Evolutionary conservation across 2,329 filamentous ascomycete species (phyloP).

Genomic region (Aureobasidium sp.): DNA sequence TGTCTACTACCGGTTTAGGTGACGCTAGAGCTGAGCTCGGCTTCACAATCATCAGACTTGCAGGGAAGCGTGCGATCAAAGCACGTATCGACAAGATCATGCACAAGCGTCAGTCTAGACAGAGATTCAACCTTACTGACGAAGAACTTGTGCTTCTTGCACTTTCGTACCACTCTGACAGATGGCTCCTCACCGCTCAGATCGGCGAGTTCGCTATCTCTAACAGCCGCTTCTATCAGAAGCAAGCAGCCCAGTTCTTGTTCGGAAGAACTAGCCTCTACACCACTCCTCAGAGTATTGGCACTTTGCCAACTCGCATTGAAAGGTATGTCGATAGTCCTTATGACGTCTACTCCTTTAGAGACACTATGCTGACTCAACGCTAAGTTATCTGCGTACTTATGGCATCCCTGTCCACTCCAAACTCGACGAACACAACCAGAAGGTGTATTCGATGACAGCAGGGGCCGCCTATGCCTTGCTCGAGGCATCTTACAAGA

Average conservation of each 20-base stretch:
- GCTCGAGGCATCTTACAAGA: not conserved
- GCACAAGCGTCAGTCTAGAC: not conserved
- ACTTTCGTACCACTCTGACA: not conserved
- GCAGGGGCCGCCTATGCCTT: not conserved
- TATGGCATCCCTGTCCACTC: not conserved
- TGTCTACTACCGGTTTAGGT: not conserved
- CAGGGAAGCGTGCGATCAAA: not conserved
- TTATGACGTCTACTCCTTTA: not conserved
- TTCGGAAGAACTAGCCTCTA: not conserved
- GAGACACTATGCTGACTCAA: not conserved
- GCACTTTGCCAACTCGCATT: not conserved
- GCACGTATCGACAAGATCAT: not conserved
- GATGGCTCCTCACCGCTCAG: not conserved
- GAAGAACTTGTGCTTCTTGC: not conserved
- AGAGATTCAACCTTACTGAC: not conserved
- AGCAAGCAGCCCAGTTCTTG: not conserved
- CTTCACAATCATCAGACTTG: not conserved
- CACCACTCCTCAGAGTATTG: not conserved
- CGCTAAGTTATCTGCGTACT: not conserved
- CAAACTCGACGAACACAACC: not conserved
- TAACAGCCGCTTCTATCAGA: not conserved
- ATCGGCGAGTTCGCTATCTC: not conserved
- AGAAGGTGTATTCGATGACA: not conserved
- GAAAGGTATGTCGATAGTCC: not conserved
- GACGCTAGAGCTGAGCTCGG: not conserved